A percentile compares a stretch with the other conserved stretches of the same genome.
phyloP scores from a whole-genome alignment of 768 basidiomycete species.

The Russula earlei region DNA sequence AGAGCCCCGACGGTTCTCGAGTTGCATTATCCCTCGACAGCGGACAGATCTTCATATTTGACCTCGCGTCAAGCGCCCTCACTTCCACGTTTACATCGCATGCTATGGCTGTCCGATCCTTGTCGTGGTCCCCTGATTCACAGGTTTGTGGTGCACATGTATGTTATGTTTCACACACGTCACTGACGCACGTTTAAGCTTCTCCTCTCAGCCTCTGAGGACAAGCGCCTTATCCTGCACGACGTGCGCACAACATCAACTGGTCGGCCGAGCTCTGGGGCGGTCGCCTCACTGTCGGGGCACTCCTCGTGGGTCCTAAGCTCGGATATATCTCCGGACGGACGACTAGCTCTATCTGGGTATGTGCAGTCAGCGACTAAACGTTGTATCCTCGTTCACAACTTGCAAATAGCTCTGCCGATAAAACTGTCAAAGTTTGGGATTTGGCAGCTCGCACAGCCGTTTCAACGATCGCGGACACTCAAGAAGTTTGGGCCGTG shows the following conservation, averaged over 20 bases:
- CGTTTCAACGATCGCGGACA: conserved; percentile 70
- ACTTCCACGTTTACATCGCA: conserved; percentile 73
- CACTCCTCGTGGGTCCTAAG: conserved; percentile 90
- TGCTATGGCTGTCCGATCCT: conserved; percentile 78
- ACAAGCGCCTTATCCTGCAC: conserved; percentile 83
- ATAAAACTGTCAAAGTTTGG: conserved; percentile 83
- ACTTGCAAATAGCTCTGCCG: conserved; percentile 52
- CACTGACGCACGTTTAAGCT: conserved; percentile 37
- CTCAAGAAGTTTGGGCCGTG: conserved; percentile 77
- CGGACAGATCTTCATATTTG: conserved; percentile 85
- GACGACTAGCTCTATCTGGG: conserved; percentile 73
- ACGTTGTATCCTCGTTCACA: conserved; percentile 1
- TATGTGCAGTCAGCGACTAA: conserved; percentile 28
- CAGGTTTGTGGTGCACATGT: conserved; percentile 47
- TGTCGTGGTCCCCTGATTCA: conserved; percentile 86
- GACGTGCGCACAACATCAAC: conserved; percentile 69
- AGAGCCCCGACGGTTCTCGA: conserved; percentile 85
- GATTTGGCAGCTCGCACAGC: conserved; percentile 65
- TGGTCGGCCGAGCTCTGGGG: conserved; percentile 54
- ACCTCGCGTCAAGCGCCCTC: conserved; percentile 59
- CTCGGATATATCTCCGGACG: conserved; percentile 74
- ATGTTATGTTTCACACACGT: neutral
- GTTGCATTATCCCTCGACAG: conserved; percentile 77
- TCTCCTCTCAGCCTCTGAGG: conserved; percentile 84
- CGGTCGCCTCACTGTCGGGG: conserved; percentile 77